A percentile compares a stretch with the other conserved stretches of the same genome.
These are phyloP conservation scores for Periconia sp. DNA, from an alignment of 2,329 filamentous ascomycete species.

Conservation along the genomic window DNA sequence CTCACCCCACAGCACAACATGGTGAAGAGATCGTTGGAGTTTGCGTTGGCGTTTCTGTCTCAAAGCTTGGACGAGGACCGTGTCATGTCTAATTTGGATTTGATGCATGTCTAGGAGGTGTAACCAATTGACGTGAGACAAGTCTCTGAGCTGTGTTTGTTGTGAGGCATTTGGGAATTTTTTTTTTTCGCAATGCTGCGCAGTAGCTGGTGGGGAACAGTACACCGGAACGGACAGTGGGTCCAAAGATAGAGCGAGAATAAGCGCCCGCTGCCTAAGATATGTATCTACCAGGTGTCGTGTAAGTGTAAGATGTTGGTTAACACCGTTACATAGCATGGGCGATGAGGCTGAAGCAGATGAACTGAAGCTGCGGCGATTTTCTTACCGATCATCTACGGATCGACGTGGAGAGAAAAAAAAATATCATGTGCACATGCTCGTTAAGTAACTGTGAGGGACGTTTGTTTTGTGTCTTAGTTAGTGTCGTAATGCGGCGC, in stretches of 20 bases:
- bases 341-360: background rate
- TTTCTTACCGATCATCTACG: background rate
- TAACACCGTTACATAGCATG: too few relatives aligned
- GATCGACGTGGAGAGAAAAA: background rate
- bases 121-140: too few relatives aligned
- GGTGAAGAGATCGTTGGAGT: too few relatives aligned
- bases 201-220: too few relatives aligned
- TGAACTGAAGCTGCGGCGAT: background rate
- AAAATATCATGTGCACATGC: background rate
- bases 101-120: too few relatives aligned
- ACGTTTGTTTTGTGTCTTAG: background rate
- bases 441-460: background rate
- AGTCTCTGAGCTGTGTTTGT: background rate
- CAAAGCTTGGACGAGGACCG: too few relatives aligned
- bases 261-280: slow-evolving; percentile 27
- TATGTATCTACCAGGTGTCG: slow-evolving; percentile 10
- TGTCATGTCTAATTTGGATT: too few relatives aligned
- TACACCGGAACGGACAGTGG: background rate
- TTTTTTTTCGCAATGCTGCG: too few relatives aligned
- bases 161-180: background rate
- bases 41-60: too few relatives aligned
- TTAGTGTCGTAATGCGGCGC: background rate
- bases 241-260: slow-evolving; percentile 20
- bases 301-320: background rate
- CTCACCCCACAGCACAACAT: too few relatives aligned